phyloP scores from a whole-genome alignment of 108 stramenopile species.

The Cyclostephanos tholiformis region DNA sequence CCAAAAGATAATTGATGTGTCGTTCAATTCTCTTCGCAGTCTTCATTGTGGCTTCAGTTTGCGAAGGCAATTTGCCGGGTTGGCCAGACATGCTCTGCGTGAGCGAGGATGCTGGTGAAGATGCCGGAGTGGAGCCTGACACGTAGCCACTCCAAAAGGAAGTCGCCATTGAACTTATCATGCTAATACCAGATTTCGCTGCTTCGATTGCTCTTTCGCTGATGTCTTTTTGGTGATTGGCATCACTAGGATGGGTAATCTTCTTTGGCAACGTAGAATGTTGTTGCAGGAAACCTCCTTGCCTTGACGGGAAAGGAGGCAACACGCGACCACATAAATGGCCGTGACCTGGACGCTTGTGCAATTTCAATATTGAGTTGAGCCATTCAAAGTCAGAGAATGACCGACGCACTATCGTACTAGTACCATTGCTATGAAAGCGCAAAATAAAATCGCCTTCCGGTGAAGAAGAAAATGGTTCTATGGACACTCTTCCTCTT shows the following conservation, averaged over 20 bases:
- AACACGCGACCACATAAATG: slow-evolving; percentile 84
- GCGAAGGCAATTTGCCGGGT: slow-evolving; percentile 8
- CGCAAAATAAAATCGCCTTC: slow-evolving; percentile 48
- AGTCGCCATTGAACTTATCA: slow-evolving; percentile 65
- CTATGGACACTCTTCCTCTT: slow-evolving; percentile 24
- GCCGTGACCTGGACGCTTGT: slow-evolving; percentile 73
- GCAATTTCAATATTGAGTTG: slow-evolving; percentile 71
- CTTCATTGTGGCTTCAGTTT: slow-evolving; percentile 27
- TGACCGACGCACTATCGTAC: slow-evolving; percentile 70
- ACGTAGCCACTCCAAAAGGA: slow-evolving; percentile 66
- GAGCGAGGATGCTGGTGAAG: slow-evolving; percentile 20
- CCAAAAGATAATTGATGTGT: slow-evolving; percentile 84
- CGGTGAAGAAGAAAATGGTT: slow-evolving; percentile 36
- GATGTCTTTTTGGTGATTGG: slow-evolving; percentile 31
- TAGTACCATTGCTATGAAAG: slow-evolving; percentile 18
- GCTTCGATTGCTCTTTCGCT: slow-evolving; percentile 63
- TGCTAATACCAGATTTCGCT: slow-evolving; percentile 70
- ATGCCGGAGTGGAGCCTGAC: slow-evolving; percentile 7
- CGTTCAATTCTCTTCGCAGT: slow-evolving; percentile 57
- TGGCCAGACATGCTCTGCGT: slow-evolving; percentile 14
- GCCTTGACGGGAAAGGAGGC: slow-evolving; percentile 71
- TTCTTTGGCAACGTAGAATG: slow-evolving; percentile 2
- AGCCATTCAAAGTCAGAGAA: slow-evolving; percentile 85
- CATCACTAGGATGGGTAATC: not conserved
- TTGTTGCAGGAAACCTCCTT: slow-evolving; percentile 13